Conservation (phyloP, 2,329 filamentous ascomycete genomes). For the Ilyonectria mors-panacis region DNA sequence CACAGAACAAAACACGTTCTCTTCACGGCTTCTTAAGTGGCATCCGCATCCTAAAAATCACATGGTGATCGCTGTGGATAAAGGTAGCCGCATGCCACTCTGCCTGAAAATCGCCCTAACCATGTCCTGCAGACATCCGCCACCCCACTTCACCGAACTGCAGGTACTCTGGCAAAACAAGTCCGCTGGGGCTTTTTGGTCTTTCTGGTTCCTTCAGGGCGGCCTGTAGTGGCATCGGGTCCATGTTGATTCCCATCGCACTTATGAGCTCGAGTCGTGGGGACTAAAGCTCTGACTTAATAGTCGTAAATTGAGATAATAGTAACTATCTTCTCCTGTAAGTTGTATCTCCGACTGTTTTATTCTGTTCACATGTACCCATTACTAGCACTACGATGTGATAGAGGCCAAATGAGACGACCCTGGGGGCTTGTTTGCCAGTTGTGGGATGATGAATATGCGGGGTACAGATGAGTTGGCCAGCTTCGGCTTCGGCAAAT, state of each 20-base stretch:
- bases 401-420: too few relatives aligned
- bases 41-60: not conserved
- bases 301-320: too few relatives aligned
- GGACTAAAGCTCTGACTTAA: too few relatives aligned
- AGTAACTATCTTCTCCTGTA: too few relatives aligned
- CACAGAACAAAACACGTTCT: not conserved
- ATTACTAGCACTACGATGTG: too few relatives aligned
- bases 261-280: too few relatives aligned
- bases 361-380: too few relatives aligned
- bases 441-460: too few relatives aligned
- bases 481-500: too few relatives aligned
- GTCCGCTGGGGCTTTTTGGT: conserved; percentile 11
- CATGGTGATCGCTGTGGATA: conserved; percentile 13
- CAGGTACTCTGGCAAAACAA: conserved; percentile 12
- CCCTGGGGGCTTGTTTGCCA: too few relatives aligned
- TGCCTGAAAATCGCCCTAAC: not conserved
- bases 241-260: not conserved
- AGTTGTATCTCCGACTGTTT: too few relatives aligned
- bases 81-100: conserved; percentile 15
- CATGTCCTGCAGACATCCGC: not conserved
- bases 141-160: not conserved
- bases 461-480: too few relatives aligned
- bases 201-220: not conserved
- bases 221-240: not conserved
- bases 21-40: not conserved